Evolutionary conservation across 805 yeast species (phyloP), one percentile per base, ranked within the genome.

Genomic region (Suhomyces prunicola): DNA sequence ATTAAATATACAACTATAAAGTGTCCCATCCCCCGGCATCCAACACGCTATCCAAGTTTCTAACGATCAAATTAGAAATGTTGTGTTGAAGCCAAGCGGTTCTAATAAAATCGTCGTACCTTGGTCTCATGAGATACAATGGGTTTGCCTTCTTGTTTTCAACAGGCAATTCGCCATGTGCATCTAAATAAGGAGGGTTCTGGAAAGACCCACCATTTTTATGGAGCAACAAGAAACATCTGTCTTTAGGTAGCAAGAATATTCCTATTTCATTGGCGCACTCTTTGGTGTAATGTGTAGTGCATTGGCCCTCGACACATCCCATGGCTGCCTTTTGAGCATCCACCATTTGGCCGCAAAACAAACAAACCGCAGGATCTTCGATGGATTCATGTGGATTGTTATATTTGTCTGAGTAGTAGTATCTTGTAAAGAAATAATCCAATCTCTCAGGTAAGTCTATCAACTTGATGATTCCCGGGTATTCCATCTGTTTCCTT

Each of bases 21-120:
- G 94, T 88, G 60, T 88, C 94, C 99, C 99, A 93, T 0, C 99
- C 99, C 7, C 99, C 99, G 39, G 87, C 82, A 67, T 93, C 98
- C 33, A 86, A 70, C 6, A 80, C 81, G 40, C 86, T 83, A 60
- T 93, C 98, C 13, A 93, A 77, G 58, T 85, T 84, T 57, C 98
- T 77, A 1, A 90, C 91, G 33, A 92, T 85, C 45, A 79, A 76
- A 60, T 89, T 90, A 4, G 90, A 86, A 2, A 90, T 74, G 63
- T 88, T 88, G 63, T 90, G 92, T 52, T 82, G 86, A 17, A 92
- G 73, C 92, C 97, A 87, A 44, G 90, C 72, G 33, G 79, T 80
- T 50, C 85, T 77, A 17, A 80, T 80, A 53, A 92, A 78, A 42
- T 84, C 82, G 22, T 85, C 83, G 62, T 90, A 93, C 50, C 89